Evolutionary conservation across 495 filamentous ascomycete genomes (phyloP), one percentile per base, ranked within the genome.

Genomic region (Baudoinia panamericana): DNA sequence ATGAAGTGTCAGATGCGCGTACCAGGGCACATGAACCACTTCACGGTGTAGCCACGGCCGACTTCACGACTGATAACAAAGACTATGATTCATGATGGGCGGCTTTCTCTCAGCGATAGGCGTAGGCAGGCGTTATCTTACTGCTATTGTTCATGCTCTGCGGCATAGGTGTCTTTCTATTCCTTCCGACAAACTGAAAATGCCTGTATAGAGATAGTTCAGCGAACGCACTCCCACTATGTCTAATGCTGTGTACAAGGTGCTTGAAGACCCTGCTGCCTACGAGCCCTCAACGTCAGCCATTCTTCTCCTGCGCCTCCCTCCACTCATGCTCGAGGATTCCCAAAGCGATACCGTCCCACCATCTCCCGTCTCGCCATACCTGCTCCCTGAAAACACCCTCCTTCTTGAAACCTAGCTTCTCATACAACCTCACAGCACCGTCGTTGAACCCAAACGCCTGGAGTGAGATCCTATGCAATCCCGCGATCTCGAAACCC

Each of bases 1-100:
- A 82, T 86, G 39, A 88, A 88, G 61, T 93, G 85, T 57, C 70
- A 68, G 36, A 66, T 66, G 50, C 79, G 75, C 57, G 78, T 88
- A 21, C 84, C 84, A 0, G 84, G 85, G 0, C 85, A 93, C 58
- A 88, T 86, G 51, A 86, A 78, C 51, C 85, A 93, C 59, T 85
- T 88, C 29, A 34, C 46, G 13, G 38, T 21, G 7, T 43, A 21
- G 9, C 8, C 9, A 24, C 5, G 18, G 9, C 20, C 19, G 27
- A n/a, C 2, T 2, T 13, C 15, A 33, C 9, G 24, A 19, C 17
- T 19, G 19, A n/a, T n/a, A n/a, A n/a, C n/a, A n/a, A n/a, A n/a
- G n/a, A n/a, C n/a, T 9, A 40, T 16, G 37, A 40, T 30, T 5
- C 6, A 40, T 23, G 37, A 26, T 13, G 37, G 24, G 27, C 13